A percentile compares a stretch with the other conserved stretches of the same genome.
Evolutionary conservation across 495 filamentous ascomycete genomes (phyloP).

Genomic region (Chaetomium cochliodes): DNA sequence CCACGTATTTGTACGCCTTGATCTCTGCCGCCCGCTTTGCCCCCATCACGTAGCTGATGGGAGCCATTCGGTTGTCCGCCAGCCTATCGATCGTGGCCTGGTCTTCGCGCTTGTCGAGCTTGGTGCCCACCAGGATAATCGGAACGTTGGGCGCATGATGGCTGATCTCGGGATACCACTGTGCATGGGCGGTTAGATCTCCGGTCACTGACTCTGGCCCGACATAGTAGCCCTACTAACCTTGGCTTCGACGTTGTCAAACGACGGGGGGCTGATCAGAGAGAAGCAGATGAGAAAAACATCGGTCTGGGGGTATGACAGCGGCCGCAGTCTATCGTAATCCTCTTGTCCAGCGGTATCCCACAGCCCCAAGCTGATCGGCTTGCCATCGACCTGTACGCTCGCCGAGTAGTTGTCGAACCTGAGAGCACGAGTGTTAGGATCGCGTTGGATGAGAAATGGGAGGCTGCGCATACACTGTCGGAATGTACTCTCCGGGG

Average conservation of each 20-base stretch:
- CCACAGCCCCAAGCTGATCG: constrained; percentile 95
- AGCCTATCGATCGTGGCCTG: constrained; percentile 73
- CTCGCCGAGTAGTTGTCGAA: constrained; percentile 99
- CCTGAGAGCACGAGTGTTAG: constrained; percentile 51
- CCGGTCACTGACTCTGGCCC: background rate
- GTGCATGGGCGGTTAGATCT: constrained; percentile 23
- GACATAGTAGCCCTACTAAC: constrained; percentile 45
- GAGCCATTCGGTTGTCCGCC: constrained; percentile 82
- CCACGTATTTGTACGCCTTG: constrained; percentile 87
- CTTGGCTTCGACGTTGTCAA: constrained; percentile 97
- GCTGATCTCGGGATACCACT: constrained; percentile 97
- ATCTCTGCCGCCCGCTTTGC: constrained; percentile 86
- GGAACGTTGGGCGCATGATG: constrained; percentile 94
- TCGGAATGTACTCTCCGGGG: constrained; percentile 98
- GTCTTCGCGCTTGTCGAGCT: constrained; percentile 93
- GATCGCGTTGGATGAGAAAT: constrained; percentile 57
- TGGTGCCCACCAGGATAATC: constrained; percentile 96
- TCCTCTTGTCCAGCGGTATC: constrained; percentile 99
- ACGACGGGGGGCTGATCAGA: constrained; percentile 93
- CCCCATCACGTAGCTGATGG: constrained; percentile 87
- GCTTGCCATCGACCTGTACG: constrained; percentile 97
- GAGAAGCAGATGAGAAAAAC: constrained; percentile 99
- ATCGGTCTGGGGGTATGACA: constrained; percentile 97
- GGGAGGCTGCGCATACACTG: constrained; percentile 68
- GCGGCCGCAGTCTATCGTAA: constrained; percentile 91